Evolutionary conservation across 1,284 basidiomycete species (phyloP).

Genomic region (Takashimella tepidaria): DNA sequence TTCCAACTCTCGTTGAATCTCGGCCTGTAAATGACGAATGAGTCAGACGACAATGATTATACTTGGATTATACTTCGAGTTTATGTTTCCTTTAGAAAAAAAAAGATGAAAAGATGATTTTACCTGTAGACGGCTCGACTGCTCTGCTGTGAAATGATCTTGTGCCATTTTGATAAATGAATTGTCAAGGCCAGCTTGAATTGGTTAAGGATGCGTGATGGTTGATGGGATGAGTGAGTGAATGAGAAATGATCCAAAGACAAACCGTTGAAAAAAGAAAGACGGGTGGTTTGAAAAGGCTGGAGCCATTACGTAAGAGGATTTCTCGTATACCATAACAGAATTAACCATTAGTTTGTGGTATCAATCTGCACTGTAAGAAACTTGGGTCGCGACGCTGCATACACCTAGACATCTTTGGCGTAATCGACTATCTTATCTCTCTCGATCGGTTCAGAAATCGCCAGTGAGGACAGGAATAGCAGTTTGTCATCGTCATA

Average conservation of each 20-base stretch:
- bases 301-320: no score
- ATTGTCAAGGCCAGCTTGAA: no score
- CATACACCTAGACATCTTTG: no score
- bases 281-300: background rate
- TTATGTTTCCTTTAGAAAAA: background rate
- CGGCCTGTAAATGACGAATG: conserved; percentile 16
- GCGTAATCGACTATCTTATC: no score
- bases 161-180: conserved; percentile 7
- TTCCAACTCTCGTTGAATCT: conserved; percentile 40
- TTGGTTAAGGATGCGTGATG: background rate
- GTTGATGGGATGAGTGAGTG: background rate
- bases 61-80: background rate
- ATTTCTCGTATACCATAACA: no score
- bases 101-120: background rate
- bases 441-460: no score
- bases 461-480: no score
- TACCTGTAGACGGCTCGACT: conserved; percentile 7
- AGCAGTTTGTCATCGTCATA: no score
- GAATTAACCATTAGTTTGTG: no score
- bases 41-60: no score
- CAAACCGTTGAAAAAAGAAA: background rate
- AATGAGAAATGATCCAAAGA: background rate
- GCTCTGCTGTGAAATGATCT: conserved; percentile 2
- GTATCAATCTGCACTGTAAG: no score
- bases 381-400: no score